Evolutionary conservation across 805 yeast genomes (phyloP), one percentile per base, ranked within the genome.

Genomic region (Cyberlindnera galapagoensis): DNA sequence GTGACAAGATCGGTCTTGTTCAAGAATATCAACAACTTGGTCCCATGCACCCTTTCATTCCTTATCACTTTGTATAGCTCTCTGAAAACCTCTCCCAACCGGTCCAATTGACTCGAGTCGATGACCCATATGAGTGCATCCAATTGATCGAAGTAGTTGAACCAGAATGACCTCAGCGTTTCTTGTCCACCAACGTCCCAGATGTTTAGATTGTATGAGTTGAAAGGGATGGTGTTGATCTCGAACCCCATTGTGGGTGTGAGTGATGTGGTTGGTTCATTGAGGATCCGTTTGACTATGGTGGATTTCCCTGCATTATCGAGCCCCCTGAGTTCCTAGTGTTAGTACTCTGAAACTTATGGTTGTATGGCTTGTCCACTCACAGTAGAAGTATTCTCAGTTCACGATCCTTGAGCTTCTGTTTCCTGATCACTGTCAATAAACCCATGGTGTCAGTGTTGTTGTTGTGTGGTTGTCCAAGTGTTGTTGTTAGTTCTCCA

Each of bases 161-260:
- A 76, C 97, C 97, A 88, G 65, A 87, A 87, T 12, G 88, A 77
- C 28, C 97, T 62, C 25, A 88, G 62, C 2, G 90, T 71, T 27
- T 69, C 60, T 55, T 88, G 97, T 2, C 97, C 97, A 5, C 97
- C 97, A 9, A 88, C 76, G 51, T 85, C 95, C 97, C 94, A 81
- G 19, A 80, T 52, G 42, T 78, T 78, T 31, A 81, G 51, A 23
- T 40, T 42, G 26, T 39, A 31, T 4, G 61, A 67, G 2, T 55
- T 39, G 40, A 63, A 57, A 1, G 54, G 47, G 1, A 82, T 47
- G 1, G 88, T 74, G 30, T 73, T 69, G 41, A 88, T 90, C 46
- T 76, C 80, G 57, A 88, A 90, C 11, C 97, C 97, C 67, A 88
- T 71, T 0, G 97, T 88, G 0, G 97, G 97, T 8, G 84, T 69